These are phyloP conservation scores for Mycena capillaripes DNA, from an alignment of 768 basidiomycete species.

Conservation along the genomic window DNA sequence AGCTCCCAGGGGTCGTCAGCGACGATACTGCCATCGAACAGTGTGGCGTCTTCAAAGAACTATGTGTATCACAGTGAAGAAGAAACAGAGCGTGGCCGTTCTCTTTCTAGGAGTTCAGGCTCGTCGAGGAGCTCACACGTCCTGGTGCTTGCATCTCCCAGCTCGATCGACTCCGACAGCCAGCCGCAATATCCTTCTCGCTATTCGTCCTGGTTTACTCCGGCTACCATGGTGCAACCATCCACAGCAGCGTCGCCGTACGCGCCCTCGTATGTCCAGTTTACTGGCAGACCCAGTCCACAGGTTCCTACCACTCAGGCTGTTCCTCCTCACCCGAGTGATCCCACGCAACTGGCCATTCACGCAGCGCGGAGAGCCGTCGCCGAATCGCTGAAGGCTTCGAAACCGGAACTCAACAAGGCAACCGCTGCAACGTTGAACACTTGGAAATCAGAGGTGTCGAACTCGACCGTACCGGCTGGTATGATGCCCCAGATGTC, in stretches of 20 bases:
- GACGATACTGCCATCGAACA: conserved; percentile 18
- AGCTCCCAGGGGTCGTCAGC: conserved; percentile 29
- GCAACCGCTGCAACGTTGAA: too few relatives aligned
- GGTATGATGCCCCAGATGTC: not conserved
- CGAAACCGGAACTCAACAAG: not conserved
- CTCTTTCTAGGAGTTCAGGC: conserved; percentile 27
- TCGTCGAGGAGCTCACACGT: conserved; percentile 25
- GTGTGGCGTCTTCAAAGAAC: conserved; percentile 16
- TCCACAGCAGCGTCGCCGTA: not conserved
- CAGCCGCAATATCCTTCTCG: not conserved
- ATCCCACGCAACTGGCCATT: too few relatives aligned
- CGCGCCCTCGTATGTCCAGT: not conserved
- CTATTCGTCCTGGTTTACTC: not conserved
- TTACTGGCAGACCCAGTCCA: not conserved
- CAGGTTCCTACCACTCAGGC: too few relatives aligned
- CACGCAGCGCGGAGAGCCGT: too few relatives aligned
- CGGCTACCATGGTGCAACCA: not conserved
- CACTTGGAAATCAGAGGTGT: too few relatives aligned
- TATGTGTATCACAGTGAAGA: not conserved
- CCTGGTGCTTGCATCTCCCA: conserved; percentile 9
- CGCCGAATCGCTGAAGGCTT: too few relatives aligned
- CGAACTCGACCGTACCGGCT: not conserved
- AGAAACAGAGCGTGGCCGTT: conserved; percentile 30
- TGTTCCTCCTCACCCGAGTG: too few relatives aligned
- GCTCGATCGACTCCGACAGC: conserved; percentile 16